Conservation (phyloP, 1,139 yeast species). For the Candida neerlandica region DNA sequence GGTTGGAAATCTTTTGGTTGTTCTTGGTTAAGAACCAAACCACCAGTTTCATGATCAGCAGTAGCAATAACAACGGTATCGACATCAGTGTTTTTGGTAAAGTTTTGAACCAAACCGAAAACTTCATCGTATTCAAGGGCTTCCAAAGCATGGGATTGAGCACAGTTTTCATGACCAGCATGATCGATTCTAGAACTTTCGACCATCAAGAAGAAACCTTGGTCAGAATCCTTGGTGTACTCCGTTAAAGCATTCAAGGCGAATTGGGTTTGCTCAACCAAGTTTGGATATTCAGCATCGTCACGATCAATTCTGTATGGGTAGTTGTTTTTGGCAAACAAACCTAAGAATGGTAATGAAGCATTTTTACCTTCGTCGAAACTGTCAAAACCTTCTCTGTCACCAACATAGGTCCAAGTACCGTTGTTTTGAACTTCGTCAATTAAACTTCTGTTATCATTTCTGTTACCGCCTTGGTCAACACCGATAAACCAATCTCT, state of each 20-base stretch:
- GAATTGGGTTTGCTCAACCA: constrained; percentile 71
- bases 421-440: constrained; percentile 58
- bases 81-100: constrained; percentile 60
- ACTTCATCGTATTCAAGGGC: constrained; percentile 69
- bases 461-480: constrained; percentile 60
- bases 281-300: constrained; percentile 60
- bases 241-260: constrained; percentile 66
- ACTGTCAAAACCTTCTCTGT: constrained; percentile 56
- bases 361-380: constrained; percentile 59
- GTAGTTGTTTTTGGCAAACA: constrained; percentile 70
- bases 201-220: constrained; percentile 79
- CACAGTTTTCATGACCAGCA: constrained; percentile 88
- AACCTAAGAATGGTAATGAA: constrained; percentile 68
- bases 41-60: constrained; percentile 93
- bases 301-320: constrained; percentile 82
- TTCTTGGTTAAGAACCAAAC: constrained; percentile 75
- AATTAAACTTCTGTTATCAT: constrained; percentile 64
- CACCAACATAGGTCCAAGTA: constrained; percentile 64
- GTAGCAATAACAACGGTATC: constrained; percentile 79
- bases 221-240: constrained; percentile 67
- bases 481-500: constrained; percentile 66
- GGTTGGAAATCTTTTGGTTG: constrained; percentile 45
- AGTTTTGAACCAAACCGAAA: constrained; percentile 66
- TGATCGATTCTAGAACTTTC: constrained; percentile 93
- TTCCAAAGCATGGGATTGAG: constrained; percentile 44